Evolutionary conservation across 306 rosid species (phyloP).

Genomic region (Lathyrus sativus): DNA sequence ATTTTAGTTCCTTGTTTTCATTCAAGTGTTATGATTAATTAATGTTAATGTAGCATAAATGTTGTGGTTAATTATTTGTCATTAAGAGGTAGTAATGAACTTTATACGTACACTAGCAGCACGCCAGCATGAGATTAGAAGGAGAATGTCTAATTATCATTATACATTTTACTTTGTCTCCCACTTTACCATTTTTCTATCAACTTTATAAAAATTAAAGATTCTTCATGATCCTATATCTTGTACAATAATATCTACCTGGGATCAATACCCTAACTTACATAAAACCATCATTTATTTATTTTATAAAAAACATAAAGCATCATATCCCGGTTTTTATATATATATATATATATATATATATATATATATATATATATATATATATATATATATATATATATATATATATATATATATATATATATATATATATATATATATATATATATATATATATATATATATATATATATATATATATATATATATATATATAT

Average conservation of each 20-base stretch:
- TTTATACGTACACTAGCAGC: constrained; percentile 39
- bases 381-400: too few species aligned
- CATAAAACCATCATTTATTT: not conserved
- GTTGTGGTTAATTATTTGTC: constrained; percentile 16
- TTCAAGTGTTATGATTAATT: constrained; percentile 27
- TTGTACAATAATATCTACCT: constrained; percentile 13
- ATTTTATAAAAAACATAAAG: not conserved
- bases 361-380: too few species aligned
- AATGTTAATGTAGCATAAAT: too few species aligned
- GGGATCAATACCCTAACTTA: constrained; percentile 13
- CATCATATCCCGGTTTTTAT: not conserved
- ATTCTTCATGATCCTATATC: constrained; percentile 28
- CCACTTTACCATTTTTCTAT: constrained; percentile 34
- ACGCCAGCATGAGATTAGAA: constrained; percentile 43
- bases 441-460: too few species aligned
- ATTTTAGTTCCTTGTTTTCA: not conserved
- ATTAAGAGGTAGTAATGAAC: constrained; percentile 25
- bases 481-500: too few species aligned
- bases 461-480: too few species aligned
- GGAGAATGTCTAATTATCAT: constrained; percentile 48
- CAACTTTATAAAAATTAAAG: constrained; percentile 25
- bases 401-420: too few species aligned
- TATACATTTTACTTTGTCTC: constrained; percentile 33
- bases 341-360: too few species aligned
- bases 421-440: too few species aligned